Evolutionary conservation across 768 basidiomycete species (phyloP).

Genomic region (Hysterangium stoloniferum): DNA sequence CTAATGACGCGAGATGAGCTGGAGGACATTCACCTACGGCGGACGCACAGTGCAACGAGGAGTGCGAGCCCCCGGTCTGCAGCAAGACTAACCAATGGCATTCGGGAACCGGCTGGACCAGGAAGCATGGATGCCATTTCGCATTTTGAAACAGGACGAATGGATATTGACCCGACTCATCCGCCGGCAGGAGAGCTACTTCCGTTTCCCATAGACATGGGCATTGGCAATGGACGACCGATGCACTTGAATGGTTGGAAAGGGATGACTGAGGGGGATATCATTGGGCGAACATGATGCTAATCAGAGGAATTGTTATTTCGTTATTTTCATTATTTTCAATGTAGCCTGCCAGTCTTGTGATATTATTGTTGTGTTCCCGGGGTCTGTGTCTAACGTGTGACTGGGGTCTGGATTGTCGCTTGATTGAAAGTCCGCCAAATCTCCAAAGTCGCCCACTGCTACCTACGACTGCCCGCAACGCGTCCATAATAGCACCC

Average conservation of each 20-base stretch:
- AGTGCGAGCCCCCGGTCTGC: background rate
- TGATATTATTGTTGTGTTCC: background rate
- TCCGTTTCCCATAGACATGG: too few species aligned
- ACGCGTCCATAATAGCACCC: conserved; percentile 10
- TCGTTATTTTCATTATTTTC: conserved; percentile 1
- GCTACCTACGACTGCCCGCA: conserved; percentile 12
- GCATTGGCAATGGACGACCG: too few species aligned
- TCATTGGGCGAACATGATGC: too few species aligned
- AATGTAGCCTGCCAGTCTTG: background rate
- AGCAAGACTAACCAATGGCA: background rate
- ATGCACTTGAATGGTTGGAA: too few species aligned
- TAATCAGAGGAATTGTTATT: too few species aligned
- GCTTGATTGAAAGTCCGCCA: background rate
- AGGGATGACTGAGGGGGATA: background rate
- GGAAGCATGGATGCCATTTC: too few species aligned
- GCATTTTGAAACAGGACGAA: too few species aligned
- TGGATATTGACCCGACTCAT: too few species aligned
- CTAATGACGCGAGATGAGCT: conserved; percentile 18
- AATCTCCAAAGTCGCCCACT: conserved; percentile 7
- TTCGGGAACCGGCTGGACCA: too few species aligned
- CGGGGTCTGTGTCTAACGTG: background rate
- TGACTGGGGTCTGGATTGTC: background rate
- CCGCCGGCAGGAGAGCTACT: too few species aligned
- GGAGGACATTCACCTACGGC: background rate
- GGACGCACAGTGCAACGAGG: background rate